phyloP scores from a whole-genome alignment of 139 green algal species.

The Edaphochlamys debaryana region DNA sequence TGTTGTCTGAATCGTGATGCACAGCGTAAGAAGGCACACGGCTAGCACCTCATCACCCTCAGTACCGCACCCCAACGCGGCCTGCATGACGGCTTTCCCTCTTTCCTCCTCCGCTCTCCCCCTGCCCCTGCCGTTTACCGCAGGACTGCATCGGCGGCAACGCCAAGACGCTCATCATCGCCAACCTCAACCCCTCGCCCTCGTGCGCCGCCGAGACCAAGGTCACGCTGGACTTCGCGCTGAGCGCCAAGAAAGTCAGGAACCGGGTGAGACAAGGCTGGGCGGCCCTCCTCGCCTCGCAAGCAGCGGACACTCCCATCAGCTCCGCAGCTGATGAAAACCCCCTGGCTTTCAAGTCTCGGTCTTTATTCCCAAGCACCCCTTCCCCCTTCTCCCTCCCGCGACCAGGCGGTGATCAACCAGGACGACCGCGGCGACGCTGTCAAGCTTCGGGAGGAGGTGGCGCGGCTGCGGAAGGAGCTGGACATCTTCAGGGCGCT shows the following conservation, averaged over 20 bases:
- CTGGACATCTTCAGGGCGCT: slow-evolving; percentile 19
- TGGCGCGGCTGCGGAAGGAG: slow-evolving; percentile 6
- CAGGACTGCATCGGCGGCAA: slow-evolving; percentile 95
- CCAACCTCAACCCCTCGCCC: slow-evolving; percentile 80
- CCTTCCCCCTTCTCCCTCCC: not conserved
- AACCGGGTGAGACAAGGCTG: slow-evolving; percentile 73
- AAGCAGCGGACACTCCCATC: too few species aligned
- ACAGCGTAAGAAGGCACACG: too few species aligned
- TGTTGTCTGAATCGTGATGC: too few species aligned
- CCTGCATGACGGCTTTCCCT: too few species aligned
- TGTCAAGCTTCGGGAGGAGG: not conserved
- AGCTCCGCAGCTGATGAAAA: too few species aligned
- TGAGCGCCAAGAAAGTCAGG: slow-evolving; percentile 75
- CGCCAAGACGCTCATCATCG: slow-evolving; percentile 94
- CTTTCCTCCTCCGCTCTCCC: too few species aligned
- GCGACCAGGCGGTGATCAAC: slow-evolving; percentile 13
- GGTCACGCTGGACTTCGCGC: slow-evolving; percentile 90
- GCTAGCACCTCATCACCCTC: too few species aligned
- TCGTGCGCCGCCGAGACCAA: slow-evolving; percentile 80
- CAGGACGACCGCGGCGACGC: slow-evolving; percentile 14
- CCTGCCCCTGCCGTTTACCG: not conserved
- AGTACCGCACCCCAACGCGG: too few species aligned
- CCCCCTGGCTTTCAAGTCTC: not conserved
- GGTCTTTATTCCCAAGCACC: too few species aligned
- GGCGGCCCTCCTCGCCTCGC: too few species aligned